A percentile compares a stretch with the other conserved stretches of the same genome.
phyloP scores from a whole-genome alignment of 176 grass and related monocot species.

The Rhipidocladum racemiflorum region DNA sequence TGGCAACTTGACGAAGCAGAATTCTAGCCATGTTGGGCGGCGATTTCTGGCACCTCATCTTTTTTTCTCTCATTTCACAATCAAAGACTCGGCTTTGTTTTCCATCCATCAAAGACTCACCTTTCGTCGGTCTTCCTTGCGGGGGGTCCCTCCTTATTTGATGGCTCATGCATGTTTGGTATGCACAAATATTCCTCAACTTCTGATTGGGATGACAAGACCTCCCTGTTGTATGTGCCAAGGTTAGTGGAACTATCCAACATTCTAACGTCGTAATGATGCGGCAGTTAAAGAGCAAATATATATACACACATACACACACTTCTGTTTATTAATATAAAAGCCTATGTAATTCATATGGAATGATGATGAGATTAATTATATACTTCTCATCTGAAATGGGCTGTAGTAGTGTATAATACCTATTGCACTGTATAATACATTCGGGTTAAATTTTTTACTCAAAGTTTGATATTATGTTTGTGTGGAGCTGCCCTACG shows the following conservation, averaged over 20 bases:
- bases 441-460: no score
- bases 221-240: background rate
- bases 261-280: conserved; percentile 20
- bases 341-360: no score
- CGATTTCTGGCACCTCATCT: background rate
- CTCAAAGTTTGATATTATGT: no score
- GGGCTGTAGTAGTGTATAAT: no score
- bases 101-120: background rate
- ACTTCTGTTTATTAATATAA: no score
- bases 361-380: no score
- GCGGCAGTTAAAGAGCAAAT: background rate
- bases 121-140: background rate
- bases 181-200: conserved; percentile 16
- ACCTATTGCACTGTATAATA: no score
- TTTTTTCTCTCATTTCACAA: background rate
- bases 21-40: background rate
- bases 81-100: background rate
- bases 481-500: no score
- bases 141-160: background rate
- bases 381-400: no score
- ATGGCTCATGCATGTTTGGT: conserved; percentile 21
- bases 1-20: background rate
- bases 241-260: conserved; percentile 33
- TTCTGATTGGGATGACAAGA: background rate
- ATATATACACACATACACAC: no score